These are phyloP conservation scores for Yamadazyma songkhlaensis DNA, from an alignment of 1,139 yeast genomes.

Conservation along the genomic window DNA sequence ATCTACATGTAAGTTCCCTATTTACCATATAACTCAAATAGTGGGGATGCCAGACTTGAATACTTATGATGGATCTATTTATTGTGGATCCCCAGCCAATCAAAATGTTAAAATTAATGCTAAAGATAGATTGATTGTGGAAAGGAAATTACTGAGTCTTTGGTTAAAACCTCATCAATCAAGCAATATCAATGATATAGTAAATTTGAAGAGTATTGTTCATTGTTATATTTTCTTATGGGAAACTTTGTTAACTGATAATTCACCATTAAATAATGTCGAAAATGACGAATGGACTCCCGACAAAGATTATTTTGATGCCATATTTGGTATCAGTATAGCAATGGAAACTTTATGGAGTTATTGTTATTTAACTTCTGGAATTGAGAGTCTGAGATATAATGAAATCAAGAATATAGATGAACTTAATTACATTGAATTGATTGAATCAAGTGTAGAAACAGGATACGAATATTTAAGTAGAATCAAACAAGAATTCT, in stretches of 20 bases:
- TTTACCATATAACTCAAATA: slow-evolving; percentile 72
- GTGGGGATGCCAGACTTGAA: slow-evolving; percentile 60
- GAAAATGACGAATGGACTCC: slow-evolving; percentile 12
- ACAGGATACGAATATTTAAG: slow-evolving; percentile 35
- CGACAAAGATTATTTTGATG: slow-evolving; percentile 37
- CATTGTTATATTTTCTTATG: slow-evolving; percentile 63
- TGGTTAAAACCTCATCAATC: slow-evolving; percentile 34
- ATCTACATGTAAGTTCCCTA: slow-evolving; percentile 33
- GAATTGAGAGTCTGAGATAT: slow-evolving; percentile 35
- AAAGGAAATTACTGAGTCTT: slow-evolving; percentile 45
- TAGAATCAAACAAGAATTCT: slow-evolving; percentile 33
- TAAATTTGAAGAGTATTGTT: slow-evolving; percentile 46
- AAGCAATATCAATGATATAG: slow-evolving; percentile 29
- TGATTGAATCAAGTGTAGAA: slow-evolving; percentile 25
- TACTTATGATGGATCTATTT: slow-evolving; percentile 75
- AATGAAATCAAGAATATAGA: slow-evolving; percentile 18
- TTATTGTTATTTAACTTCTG: slow-evolving; percentile 39
- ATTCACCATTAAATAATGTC: slow-evolving; percentile 26
- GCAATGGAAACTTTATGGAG: slow-evolving; percentile 51
- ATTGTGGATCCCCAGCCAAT: slow-evolving; percentile 79
- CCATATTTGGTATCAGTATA: slow-evolving; percentile 44
- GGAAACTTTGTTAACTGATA: slow-evolving; percentile 52
- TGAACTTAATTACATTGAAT: slow-evolving; percentile 18
- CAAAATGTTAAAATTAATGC: slow-evolving; percentile 70
- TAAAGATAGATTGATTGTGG: slow-evolving; percentile 52